These are phyloP conservation scores for Balansia obtecta DNA, from an alignment of 2,329 filamentous ascomycete genomes.

Conservation along the genomic window DNA sequence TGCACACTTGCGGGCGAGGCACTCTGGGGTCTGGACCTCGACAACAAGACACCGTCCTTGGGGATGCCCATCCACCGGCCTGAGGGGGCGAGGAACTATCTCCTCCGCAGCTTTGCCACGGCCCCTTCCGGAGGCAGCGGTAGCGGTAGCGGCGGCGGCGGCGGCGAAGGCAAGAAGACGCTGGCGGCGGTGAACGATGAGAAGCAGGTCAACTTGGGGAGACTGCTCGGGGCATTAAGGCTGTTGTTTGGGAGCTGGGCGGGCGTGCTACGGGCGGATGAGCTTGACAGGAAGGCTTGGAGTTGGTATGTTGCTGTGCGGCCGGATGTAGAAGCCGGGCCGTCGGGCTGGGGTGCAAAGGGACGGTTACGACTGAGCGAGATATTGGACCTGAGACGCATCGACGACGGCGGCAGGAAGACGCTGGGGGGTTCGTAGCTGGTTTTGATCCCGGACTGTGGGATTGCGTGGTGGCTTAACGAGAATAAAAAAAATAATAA, in stretches of 20 bases:
- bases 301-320: constrained; percentile 67
- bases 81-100: constrained; percentile 50
- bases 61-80: constrained; percentile 64
- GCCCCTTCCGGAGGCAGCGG: constrained; percentile 17
- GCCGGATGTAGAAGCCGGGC: constrained; percentile 62
- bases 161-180: constrained; percentile 33
- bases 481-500: too few species aligned
- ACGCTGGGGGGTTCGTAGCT: too few species aligned
- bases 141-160: constrained; percentile 9
- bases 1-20: constrained; percentile 32
- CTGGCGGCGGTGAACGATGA: constrained; percentile 40
- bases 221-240: constrained; percentile 59
- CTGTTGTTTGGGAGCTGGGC: constrained; percentile 65
- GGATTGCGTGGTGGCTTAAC: too few species aligned
- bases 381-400: constrained; percentile 47
- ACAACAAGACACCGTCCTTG: constrained; percentile 31
- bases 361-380: constrained; percentile 52
- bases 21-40: constrained; percentile 47
- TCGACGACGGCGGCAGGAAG: constrained; percentile 3
- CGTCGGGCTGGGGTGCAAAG: constrained; percentile 74
- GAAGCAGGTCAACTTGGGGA: constrained; percentile 56
- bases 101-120: constrained; percentile 46
- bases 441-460: too few species aligned
- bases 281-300: constrained; percentile 69
- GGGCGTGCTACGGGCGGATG: constrained; percentile 43